These are phyloP conservation scores for Metarhizium rileyi DNA, from an alignment of 2,329 filamentous ascomycete species.

Conservation along the genomic window DNA sequence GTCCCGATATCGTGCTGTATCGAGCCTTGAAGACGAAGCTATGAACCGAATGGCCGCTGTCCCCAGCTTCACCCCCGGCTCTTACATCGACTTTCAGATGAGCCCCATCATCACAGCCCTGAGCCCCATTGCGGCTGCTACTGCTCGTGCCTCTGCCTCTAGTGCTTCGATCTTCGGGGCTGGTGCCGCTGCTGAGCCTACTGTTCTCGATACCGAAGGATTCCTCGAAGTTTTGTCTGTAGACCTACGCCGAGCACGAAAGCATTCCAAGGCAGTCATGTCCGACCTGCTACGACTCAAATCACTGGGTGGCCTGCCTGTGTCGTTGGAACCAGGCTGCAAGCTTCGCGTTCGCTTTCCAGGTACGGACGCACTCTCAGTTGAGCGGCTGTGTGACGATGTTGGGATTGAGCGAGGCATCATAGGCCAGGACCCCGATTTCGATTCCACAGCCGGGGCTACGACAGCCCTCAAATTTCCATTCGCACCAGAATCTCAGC, in stretches of 20 bases:
- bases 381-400: slow-evolving; percentile 78
- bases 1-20: slow-evolving; percentile 71
- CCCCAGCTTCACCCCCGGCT: slow-evolving; percentile 53
- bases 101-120: slow-evolving; percentile 86
- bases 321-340: slow-evolving; percentile 58
- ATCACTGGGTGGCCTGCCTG: slow-evolving; percentile 70
- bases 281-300: slow-evolving; percentile 74
- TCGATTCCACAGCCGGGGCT: slow-evolving; percentile 56
- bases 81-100: slow-evolving; percentile 80
- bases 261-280: slow-evolving; percentile 70
- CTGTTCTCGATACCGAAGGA: slow-evolving; percentile 70
- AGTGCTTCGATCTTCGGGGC: slow-evolving; percentile 34
- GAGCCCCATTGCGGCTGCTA: slow-evolving; percentile 53
- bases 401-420: slow-evolving; percentile 73
- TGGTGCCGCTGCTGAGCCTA: slow-evolving; percentile 30
- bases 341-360: slow-evolving; percentile 78
- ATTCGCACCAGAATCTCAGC: slow-evolving; percentile 55
- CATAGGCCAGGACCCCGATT: slow-evolving; percentile 67
- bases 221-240: slow-evolving; percentile 76
- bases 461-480: slow-evolving; percentile 75
- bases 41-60: slow-evolving; percentile 55
- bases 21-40: slow-evolving; percentile 62
- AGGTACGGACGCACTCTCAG: slow-evolving; percentile 74
- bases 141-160: slow-evolving; percentile 34
- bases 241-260: slow-evolving; percentile 79